Evolutionary conservation across 1,139 yeast genomes (phyloP).

Genomic region (Hemisphaericaspora subhashii): DNA sequence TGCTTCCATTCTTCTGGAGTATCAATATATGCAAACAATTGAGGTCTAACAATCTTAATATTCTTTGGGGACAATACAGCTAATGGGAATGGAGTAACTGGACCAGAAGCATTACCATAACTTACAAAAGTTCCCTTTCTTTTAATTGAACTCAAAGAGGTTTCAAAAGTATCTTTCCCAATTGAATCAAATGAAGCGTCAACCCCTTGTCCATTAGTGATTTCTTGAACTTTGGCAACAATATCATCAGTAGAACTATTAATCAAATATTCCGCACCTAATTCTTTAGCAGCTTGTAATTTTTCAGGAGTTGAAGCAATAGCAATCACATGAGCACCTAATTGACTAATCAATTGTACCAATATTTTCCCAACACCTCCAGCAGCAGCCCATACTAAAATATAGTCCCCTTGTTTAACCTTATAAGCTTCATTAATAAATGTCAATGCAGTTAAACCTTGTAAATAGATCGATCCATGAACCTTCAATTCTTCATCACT

Average conservation of each 20-base stretch:
- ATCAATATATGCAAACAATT: conserved; percentile 50
- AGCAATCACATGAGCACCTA: conserved; percentile 83
- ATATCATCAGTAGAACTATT: conserved; percentile 60
- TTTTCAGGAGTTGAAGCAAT: conserved; percentile 76
- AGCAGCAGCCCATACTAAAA: conserved; percentile 88
- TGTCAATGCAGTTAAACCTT: conserved; percentile 78
- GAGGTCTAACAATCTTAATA: conserved; percentile 64
- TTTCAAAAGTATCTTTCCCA: conserved; percentile 76
- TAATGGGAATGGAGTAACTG: conserved; percentile 65
- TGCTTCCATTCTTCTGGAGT: conserved; percentile 58
- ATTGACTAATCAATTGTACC: conserved; percentile 57
- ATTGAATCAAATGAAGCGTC: conserved; percentile 75
- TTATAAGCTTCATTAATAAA: conserved; percentile 64
- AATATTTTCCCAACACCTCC: conserved; percentile 85
- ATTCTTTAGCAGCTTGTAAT: conserved; percentile 54
- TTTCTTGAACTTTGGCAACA: conserved; percentile 56
- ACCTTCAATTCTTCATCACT: conserved; percentile 48
- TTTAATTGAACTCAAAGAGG: conserved; percentile 59
- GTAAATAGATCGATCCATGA: conserved; percentile 63
- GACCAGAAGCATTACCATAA: conserved; percentile 88
- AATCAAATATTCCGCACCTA: conserved; percentile 76
- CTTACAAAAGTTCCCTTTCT: conserved; percentile 74
- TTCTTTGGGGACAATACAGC: conserved; percentile 58
- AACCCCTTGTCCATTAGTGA: conserved; percentile 74
- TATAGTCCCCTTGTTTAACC: conserved; percentile 66